Conservation (phyloP, 805 yeast genomes). For the Candida nitratophila region DNA sequence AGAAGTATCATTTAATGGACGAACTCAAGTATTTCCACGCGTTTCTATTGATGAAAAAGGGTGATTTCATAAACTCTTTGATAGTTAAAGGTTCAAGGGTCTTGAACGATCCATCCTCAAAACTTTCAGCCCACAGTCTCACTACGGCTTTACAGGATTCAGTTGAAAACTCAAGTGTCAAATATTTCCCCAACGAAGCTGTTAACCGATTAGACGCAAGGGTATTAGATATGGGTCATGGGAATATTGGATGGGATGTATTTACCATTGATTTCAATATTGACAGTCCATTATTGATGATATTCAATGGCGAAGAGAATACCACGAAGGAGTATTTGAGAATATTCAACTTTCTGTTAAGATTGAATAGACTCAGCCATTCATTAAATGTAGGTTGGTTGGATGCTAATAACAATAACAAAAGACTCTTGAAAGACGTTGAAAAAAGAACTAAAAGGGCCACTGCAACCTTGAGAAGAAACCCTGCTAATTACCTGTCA, state of each 20-base stretch:
- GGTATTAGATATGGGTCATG: constrained; percentile 64
- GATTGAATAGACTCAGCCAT: constrained; percentile 55
- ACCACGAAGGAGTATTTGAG: constrained; percentile 58
- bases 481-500: constrained; percentile 5
- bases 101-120: constrained; percentile 55
- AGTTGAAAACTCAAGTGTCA: constrained; percentile 45
- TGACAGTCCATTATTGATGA: constrained; percentile 36
- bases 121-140: constrained; percentile 58
- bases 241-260: constrained; percentile 82
- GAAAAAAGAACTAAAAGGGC: constrained; percentile 9
- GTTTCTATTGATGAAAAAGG: constrained; percentile 62
- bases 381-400: constrained; percentile 46
- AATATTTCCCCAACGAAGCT: constrained; percentile 31
- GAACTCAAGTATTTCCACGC: constrained; percentile 60
- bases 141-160: constrained; percentile 62
- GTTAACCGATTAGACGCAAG: constrained; percentile 71
- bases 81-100: constrained; percentile 45
- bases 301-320: constrained; percentile 29
- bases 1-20: constrained; percentile 38
- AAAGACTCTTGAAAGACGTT: constrained; percentile 16
- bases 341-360: constrained; percentile 82
- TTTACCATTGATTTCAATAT: constrained; percentile 76
- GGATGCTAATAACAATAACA: constrained; percentile 19
- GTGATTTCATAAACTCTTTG: constrained; percentile 74
- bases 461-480: constrained; percentile 4